Conservation (phyloP, 2,329 filamentous ascomycete species). For the Chrysoporthe puriensis region DNA sequence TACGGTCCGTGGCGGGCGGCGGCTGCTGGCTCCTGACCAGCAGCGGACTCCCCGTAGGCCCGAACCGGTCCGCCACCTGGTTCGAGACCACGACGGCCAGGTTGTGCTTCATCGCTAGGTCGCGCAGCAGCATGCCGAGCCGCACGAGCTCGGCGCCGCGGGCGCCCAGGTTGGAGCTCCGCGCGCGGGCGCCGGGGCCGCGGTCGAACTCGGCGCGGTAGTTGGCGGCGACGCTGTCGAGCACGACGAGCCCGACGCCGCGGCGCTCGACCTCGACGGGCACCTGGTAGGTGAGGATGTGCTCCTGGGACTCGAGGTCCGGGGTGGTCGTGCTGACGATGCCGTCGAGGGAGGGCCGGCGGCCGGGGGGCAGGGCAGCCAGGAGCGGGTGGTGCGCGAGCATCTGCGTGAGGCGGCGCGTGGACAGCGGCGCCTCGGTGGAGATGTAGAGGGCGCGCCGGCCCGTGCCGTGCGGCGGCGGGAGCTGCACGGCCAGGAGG, state of each 20-base stretch:
- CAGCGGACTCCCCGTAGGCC: conserved; percentile 29
- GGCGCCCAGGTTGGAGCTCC: conserved; percentile 67
- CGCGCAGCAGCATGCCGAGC: conserved; percentile 74
- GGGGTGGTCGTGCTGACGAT: conserved; percentile 83
- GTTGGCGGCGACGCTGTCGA: conserved; percentile 94
- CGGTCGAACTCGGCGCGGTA: conserved; percentile 89
- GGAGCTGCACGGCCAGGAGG: conserved; percentile 82
- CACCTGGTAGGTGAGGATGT: conserved; percentile 91
- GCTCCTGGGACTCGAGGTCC: conserved; percentile 92
- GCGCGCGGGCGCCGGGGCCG: conserved; percentile 38
- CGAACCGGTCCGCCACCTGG: conserved; percentile 90
- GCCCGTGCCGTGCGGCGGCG: conserved; percentile 69
- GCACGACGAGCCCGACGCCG: conserved; percentile 77
- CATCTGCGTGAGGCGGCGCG: conserved; percentile 79
- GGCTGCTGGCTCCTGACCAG: conserved; percentile 30
- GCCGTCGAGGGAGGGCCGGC: conserved; percentile 68
- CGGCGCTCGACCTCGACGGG: conserved; percentile 80
- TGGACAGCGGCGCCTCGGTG: conserved; percentile 85
- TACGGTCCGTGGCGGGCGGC: conserved; percentile 26
- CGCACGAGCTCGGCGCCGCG: conserved; percentile 77
- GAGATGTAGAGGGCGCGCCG: conserved; percentile 89
- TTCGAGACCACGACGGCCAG: conserved; percentile 91
- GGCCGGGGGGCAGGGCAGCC: conserved; percentile 33
- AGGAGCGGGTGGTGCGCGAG: conserved; percentile 69
- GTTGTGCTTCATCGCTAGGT: conserved; percentile 73